Percentiles rank a stretch among this genome's conserved stretches.
Conservation (phyloP, 2,329 filamentous ascomycete species). For the Gliomastix tumulicola region DNA sequence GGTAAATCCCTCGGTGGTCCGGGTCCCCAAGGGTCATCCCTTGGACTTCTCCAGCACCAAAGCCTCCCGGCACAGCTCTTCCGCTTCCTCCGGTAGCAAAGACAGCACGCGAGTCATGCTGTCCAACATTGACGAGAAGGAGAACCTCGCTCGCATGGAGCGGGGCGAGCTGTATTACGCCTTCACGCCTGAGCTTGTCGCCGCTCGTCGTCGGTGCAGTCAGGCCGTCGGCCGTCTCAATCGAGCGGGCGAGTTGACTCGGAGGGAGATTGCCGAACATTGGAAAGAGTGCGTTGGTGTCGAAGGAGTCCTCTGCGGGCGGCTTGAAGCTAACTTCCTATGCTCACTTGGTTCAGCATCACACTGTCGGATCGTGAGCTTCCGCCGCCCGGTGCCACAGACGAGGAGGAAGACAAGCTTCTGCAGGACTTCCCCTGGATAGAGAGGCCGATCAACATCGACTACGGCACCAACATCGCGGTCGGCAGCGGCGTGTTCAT, state of each 20-base stretch:
- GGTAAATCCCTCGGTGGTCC: too few relatives aligned
- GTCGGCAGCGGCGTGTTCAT: slow-evolving; percentile 64
- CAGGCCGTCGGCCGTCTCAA: slow-evolving; percentile 59
- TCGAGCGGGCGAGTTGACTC: slow-evolving; percentile 47
- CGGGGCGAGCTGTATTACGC: slow-evolving; percentile 67
- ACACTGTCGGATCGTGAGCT: slow-evolving; percentile 54
- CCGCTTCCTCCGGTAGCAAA: too few relatives aligned
- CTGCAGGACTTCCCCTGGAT: slow-evolving; percentile 63
- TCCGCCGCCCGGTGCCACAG: slow-evolving; percentile 48
- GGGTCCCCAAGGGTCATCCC: too few relatives aligned
- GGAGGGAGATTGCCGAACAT: slow-evolving; percentile 57
- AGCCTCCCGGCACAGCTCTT: too few relatives aligned
- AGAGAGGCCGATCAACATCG: slow-evolving; percentile 61
- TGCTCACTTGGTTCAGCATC: too few relatives aligned
- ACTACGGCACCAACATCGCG: slow-evolving; percentile 71
- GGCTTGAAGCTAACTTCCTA: too few relatives aligned
- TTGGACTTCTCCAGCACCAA: too few relatives aligned
- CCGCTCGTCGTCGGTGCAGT: slow-evolving; percentile 55
- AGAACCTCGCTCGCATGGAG: slow-evolving; percentile 50
- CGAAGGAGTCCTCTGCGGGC: background rate
- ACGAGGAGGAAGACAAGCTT: slow-evolving; percentile 57
- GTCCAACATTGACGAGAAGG: slow-evolving; percentile 26
- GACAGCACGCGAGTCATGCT: too few relatives aligned
- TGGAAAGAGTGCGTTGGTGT: slow-evolving; percentile 60
- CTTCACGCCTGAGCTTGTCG: slow-evolving; percentile 62